A percentile compares a stretch with the other conserved stretches of the same genome.
phyloP scores from a whole-genome alignment of 306 rosid genomes.

The Vicia faba region DNA sequence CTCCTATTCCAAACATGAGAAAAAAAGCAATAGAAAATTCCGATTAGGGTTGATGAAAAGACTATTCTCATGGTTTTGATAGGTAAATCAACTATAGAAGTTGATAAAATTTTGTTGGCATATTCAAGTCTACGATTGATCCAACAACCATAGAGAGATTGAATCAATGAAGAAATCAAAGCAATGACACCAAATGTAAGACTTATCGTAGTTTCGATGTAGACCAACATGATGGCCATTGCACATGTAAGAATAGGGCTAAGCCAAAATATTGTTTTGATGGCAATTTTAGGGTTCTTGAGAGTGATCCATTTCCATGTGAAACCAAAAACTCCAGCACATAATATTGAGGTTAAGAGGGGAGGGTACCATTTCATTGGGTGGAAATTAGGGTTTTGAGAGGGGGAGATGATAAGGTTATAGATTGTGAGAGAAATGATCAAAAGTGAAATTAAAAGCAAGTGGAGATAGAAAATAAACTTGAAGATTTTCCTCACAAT shows the following conservation, averaged over 20 bases:
- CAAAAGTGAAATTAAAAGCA: slow-evolving; percentile 42
- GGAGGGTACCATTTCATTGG: slow-evolving; percentile 63
- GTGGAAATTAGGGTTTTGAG: slow-evolving; percentile 43
- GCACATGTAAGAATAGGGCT: slow-evolving; percentile 54
- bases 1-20: slow-evolving; percentile 56
- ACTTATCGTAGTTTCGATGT: slow-evolving; percentile 45
- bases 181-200: slow-evolving; percentile 49
- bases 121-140: slow-evolving; percentile 52
- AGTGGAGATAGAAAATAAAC: slow-evolving; percentile 49
- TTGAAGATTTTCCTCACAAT: slow-evolving; percentile 32
- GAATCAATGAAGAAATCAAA: slow-evolving; percentile 44
- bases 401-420: slow-evolving; percentile 42
- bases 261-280: slow-evolving; percentile 57
- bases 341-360: slow-evolving; percentile 41
- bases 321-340: slow-evolving; percentile 52
- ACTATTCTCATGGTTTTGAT: slow-evolving; percentile 30
- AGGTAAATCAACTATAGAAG: slow-evolving; percentile 47
- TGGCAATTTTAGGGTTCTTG: slow-evolving; percentile 46
- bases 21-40: slow-evolving; percentile 50
- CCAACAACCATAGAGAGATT: slow-evolving; percentile 67
- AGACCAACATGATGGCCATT: slow-evolving; percentile 42
- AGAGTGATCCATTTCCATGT: slow-evolving; percentile 57
- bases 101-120: slow-evolving; percentile 45
- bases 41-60: slow-evolving; percentile 29
- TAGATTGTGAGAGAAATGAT: slow-evolving; percentile 40